These are phyloP conservation scores for Hypomyces rosellus DNA, from an alignment of 2,329 filamentous ascomycete genomes.

Conservation along the genomic window DNA sequence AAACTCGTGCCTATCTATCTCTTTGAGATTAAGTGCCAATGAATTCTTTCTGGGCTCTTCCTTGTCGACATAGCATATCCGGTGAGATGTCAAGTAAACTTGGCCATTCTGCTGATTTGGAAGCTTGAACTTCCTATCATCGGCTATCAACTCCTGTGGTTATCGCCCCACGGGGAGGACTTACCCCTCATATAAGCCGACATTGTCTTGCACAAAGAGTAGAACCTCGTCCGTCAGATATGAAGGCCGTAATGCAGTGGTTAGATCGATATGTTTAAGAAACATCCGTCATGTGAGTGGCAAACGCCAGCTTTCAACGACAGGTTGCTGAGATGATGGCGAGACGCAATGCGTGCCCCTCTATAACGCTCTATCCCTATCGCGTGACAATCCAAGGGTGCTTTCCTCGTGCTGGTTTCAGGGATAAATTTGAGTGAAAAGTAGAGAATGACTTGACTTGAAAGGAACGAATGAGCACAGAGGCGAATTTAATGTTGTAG, in stretches of 20 bases:
- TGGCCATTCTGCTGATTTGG: constrained; percentile 91
- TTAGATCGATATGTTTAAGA: constrained; percentile 91
- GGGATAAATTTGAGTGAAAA: too few relatives aligned
- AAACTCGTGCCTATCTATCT: constrained; percentile 85
- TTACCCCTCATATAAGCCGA: constrained; percentile 96
- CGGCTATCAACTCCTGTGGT: background rate
- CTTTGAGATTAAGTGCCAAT: constrained; percentile 77
- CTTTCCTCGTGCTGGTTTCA: background rate
- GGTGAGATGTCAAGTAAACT: constrained; percentile 92
- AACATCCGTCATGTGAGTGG: constrained; percentile 74
- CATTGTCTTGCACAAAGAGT: constrained; percentile 94
- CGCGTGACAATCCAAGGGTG: background rate
- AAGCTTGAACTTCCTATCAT: constrained; percentile 81
- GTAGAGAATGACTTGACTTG: too few relatives aligned
- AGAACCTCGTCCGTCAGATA: constrained; percentile 91
- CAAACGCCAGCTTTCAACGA: constrained; percentile 9
- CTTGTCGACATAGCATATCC: constrained; percentile 90
- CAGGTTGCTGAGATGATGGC: background rate
- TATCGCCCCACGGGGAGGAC: constrained; percentile 23
- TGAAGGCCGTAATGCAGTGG: constrained; percentile 87
- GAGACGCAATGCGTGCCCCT: background rate
- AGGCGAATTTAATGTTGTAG: too few relatives aligned
- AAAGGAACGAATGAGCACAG: too few relatives aligned
- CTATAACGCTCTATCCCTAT: background rate
- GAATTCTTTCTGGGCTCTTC: constrained; percentile 79